Base-by-base conservation (phyloP, 2,329 filamentous ascomycete species). In the Venturia effusa region DNA sequence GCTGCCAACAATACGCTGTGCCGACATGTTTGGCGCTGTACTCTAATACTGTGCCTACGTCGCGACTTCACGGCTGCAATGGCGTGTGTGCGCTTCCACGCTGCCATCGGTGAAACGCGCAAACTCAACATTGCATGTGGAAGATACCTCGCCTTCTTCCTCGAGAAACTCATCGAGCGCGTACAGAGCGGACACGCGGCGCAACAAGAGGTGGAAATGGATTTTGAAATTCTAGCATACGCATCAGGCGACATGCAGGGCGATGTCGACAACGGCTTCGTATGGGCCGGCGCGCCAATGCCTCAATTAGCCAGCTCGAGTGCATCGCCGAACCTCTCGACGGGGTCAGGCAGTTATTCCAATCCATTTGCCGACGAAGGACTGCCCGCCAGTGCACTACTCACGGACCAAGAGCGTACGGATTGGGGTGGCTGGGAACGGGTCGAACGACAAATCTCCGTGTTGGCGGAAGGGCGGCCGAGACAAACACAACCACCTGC, bases 171-270 rank as follows among this genome's bases (percentile, higher is more conserved):
- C 3, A 77, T 85, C 1, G 82, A 84, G 40, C 83, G 83, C 43
- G 69, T 81, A 22, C 77, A 27, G n/a, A 64, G 24, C 17, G 59
- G 74, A 30, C 75, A 76, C 19, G 74, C 75, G 1, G 68, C 72
- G 0, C 70, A 69, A 2, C 73, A 73, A 37, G 71, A 75, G 40
- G 72, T 74, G 55, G 83, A 85, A 57, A 79, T 81, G 3, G 92
- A 99, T 70, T 92, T 97, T 72, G 93, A 97, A 72, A 83, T 97
- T 68, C 78, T 97, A 34, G 90, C 87, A 0, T 96, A 96, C 70
- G 85, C 89, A 0, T 93, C 89, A 37, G 89, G 88, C 0, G 94
- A 97, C 75, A 80, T 95, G 70, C 93, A 97, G 75, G 89, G 88
- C 1, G 85, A 83, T n/a, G 80, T 82, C 0, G 88, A 92, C 62